Conservation (phyloP, 2,329 filamentous ascomycete species). For the Fusarium euwallaceae region DNA sequence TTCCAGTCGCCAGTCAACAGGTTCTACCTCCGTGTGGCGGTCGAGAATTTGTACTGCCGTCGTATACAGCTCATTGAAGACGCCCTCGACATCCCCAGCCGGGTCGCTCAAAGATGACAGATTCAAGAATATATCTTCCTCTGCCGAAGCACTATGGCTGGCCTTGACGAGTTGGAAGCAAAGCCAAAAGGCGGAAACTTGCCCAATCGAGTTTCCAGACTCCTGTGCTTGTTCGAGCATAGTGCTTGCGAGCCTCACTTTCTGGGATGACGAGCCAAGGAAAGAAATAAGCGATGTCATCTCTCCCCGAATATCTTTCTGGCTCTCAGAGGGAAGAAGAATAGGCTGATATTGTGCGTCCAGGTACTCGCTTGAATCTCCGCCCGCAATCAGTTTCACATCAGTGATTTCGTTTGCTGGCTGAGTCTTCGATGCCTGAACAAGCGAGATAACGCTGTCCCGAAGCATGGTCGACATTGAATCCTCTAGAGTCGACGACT, state of each 20-base stretch:
- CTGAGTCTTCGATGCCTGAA: conserved; percentile 43
- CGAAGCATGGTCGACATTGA: conserved; percentile 77
- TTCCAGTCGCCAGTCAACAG: conserved; percentile 77
- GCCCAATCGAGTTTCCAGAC: conserved; percentile 65
- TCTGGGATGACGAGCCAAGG: conserved; percentile 69
- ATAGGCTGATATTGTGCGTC: conserved; percentile 68
- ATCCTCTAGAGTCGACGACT: conserved; percentile 76
- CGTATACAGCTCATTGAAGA: conserved; percentile 76
- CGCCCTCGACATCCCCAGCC: conserved; percentile 58
- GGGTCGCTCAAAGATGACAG: conserved; percentile 55
- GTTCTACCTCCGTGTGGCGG: conserved; percentile 62
- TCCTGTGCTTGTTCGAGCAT: conserved; percentile 75
- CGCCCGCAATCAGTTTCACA: conserved; percentile 47
- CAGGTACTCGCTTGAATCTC: conserved; percentile 18
- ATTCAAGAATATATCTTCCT: conserved; percentile 77
- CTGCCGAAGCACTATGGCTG: conserved; percentile 62
- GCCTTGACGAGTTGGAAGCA: conserved; percentile 78
- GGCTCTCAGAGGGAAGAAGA: conserved; percentile 73
- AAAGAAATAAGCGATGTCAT: conserved; percentile 70
- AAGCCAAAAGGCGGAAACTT: conserved; percentile 84
- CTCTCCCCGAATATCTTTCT: conserved; percentile 70
- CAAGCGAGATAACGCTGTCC: conserved; percentile 74
- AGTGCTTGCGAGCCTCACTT: conserved; percentile 71
- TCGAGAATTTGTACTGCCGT: conserved; percentile 75
- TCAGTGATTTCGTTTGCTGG: conserved; percentile 31